phyloP scores from a whole-genome alignment of 768 basidiomycete genomes.

The Kwoniella bestiolae region DNA sequence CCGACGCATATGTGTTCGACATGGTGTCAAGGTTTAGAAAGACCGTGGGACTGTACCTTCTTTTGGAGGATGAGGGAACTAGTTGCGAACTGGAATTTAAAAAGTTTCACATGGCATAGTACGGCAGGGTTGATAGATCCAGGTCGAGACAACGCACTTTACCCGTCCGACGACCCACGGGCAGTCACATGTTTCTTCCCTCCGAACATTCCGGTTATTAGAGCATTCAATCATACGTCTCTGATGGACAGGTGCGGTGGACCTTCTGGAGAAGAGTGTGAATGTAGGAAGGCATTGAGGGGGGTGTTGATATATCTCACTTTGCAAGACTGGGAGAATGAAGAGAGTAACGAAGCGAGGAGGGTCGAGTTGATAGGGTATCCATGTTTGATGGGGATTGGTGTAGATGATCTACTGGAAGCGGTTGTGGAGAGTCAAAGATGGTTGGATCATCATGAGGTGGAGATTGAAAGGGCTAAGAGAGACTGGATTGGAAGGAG shows the following conservation, averaged over 20 bases:
- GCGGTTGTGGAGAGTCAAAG: not conserved
- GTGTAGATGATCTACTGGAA: not conserved
- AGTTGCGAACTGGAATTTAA: not conserved
- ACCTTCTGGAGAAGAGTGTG: not conserved
- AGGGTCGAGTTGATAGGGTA: not conserved
- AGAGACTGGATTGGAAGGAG: not conserved
- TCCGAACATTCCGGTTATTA: not conserved
- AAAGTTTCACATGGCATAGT: conserved; percentile 5
- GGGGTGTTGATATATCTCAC: not conserved
- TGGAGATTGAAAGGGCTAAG: not conserved
- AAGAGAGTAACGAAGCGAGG: not conserved
- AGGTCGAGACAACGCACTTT: not conserved
- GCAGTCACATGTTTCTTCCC: not conserved
- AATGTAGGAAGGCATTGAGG: not conserved
- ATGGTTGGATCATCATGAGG: not conserved
- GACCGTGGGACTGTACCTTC: not conserved
- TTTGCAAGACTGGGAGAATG: not conserved
- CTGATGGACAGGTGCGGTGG: not conserved
- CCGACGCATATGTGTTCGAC: not conserved
- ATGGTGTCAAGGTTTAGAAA: not conserved
- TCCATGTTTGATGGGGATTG: not conserved
- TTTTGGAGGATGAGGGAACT: not conserved
- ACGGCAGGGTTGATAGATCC: not conserved
- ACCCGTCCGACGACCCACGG: not conserved
- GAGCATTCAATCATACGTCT: not conserved